Evolutionary conservation across 805 yeast genomes (phyloP).

Genomic region (Saccharomycopsis sp.): DNA sequence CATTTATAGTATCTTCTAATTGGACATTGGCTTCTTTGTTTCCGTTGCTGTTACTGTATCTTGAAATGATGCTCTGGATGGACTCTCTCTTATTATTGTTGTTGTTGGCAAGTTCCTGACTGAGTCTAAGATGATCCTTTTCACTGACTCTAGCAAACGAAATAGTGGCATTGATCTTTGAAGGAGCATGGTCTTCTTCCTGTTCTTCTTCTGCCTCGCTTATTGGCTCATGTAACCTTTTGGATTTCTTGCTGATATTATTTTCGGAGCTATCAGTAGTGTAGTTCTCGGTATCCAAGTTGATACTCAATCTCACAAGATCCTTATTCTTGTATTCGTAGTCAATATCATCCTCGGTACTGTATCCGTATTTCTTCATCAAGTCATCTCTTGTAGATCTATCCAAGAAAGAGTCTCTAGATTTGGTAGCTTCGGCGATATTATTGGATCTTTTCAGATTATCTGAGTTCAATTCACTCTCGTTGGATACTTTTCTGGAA

Average conservation of each 20-base stretch:
- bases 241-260: neutral
- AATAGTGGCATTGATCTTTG: conserved; percentile 1
- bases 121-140: neutral
- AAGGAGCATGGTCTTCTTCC: conserved; percentile 5
- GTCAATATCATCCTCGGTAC: conserved; percentile 11
- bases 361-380: neutral
- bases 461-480: neutral
- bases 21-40: conserved; percentile 8
- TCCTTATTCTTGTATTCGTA: conserved; percentile 16
- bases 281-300: conserved; percentile 13
- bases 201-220: conserved; percentile 8
- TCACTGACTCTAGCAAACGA: conserved; percentile 1
- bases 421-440: neutral
- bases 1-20: conserved; percentile 19
- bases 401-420: conserved; percentile 14
- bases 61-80: neutral
- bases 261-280: neutral
- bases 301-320: conserved; percentile 17
- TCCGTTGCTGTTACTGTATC: neutral
- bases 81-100: neutral
- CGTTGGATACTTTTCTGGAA: too few species aligned
- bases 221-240: neutral
- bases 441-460: neutral
- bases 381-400: conserved; percentile 1
- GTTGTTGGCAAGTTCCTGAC: neutral